Evolutionary conservation across 345 rosid genomes (phyloP).

Genomic region (Microthlaspi erraticum): DNA sequence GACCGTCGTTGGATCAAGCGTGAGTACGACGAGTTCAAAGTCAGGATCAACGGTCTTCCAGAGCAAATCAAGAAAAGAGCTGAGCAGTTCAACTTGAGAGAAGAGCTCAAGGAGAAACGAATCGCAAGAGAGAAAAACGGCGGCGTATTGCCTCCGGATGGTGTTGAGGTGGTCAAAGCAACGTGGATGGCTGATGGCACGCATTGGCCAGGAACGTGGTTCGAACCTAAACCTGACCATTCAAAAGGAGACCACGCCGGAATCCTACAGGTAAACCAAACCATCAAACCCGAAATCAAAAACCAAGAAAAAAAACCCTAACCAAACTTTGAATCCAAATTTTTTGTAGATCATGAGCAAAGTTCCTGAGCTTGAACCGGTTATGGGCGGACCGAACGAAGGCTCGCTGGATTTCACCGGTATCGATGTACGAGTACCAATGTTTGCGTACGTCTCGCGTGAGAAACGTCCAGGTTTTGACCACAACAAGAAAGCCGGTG

Average conservation of each 20-base stretch:
- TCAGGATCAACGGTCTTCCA: conserved; percentile 86
- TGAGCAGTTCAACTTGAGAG: conserved; percentile 64
- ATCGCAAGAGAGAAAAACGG: conserved; percentile 64
- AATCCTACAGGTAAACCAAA: conserved; percentile 51
- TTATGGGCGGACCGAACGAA: conserved; percentile 73
- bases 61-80: conserved; percentile 72
- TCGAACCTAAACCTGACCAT: conserved; percentile 65
- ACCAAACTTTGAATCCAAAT: conserved; percentile 8
- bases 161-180: conserved; percentile 57
- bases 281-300: background rate
- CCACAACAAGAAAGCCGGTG: conserved; percentile 96
- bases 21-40: conserved; percentile 96
- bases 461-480: conserved; percentile 88
- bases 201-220: conserved; percentile 98
- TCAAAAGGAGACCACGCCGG: conserved; percentile 92
- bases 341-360: conserved; percentile 70
- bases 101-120: conserved; percentile 63
- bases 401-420: conserved; percentile 72
- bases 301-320: conserved; percentile 19
- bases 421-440: conserved; percentile 73
- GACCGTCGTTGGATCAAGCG: conserved; percentile 97
- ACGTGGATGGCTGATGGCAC: conserved; percentile 99
- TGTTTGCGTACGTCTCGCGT: conserved; percentile 83
- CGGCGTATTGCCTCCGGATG: conserved; percentile 57
- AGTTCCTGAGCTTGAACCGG: conserved; percentile 76